phyloP scores from a whole-genome alignment of 345 rosid species.

The Sisymbrium altissimum region DNA sequence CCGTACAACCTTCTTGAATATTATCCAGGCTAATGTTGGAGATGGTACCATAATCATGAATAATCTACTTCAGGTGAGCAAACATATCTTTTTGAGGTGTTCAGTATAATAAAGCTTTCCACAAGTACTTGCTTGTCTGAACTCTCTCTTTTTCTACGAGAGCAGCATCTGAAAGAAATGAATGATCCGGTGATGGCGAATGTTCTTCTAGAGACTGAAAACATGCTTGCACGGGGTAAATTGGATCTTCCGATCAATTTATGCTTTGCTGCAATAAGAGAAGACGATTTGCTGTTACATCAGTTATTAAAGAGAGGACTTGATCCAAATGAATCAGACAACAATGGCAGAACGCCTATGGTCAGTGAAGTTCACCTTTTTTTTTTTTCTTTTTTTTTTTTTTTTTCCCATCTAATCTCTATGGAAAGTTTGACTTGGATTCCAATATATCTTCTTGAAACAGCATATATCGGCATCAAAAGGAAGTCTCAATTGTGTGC shows the following conservation, averaged over 20 bases:
- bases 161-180: slow-evolving; percentile 67
- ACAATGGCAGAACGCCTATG: slow-evolving; percentile 70
- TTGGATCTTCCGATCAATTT: slow-evolving; percentile 77
- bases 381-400: background rate
- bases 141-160: background rate
- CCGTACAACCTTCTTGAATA: slow-evolving; percentile 75
- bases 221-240: slow-evolving; percentile 74
- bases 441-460: slow-evolving; percentile 1
- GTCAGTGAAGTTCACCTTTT: slow-evolving; percentile 35
- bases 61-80: slow-evolving; percentile 80
- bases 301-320: slow-evolving; percentile 73
- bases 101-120: background rate
- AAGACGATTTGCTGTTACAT: slow-evolving; percentile 70
- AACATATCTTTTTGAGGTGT: background rate
- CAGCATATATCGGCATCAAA: slow-evolving; percentile 88
- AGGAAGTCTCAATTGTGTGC: slow-evolving; percentile 72
- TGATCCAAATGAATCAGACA: slow-evolving; percentile 85
- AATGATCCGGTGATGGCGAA: slow-evolving; percentile 67
- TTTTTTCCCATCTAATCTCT: background rate
- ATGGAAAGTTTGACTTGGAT: background rate
- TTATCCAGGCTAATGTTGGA: slow-evolving; percentile 87
- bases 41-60: slow-evolving; percentile 91
- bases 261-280: slow-evolving; percentile 73
- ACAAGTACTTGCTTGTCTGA: background rate
- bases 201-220: slow-evolving; percentile 63